Conservation (phyloP, 2,329 filamentous ascomycete genomes). For the Trichophyton simii region DNA sequence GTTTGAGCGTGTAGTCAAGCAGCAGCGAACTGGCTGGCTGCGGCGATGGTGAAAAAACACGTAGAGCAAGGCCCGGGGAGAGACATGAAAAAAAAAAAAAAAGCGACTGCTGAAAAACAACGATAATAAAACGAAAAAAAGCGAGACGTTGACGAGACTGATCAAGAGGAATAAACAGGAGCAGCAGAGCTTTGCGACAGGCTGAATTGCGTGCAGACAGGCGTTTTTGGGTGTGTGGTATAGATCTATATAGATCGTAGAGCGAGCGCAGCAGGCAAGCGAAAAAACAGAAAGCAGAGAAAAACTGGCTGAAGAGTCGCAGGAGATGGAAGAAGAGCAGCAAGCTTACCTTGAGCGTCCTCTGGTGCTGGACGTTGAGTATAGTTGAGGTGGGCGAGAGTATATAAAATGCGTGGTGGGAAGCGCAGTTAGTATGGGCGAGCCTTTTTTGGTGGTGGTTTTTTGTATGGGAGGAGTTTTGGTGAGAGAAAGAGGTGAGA, state of each 20-base stretch:
- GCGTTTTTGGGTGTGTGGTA: neutral
- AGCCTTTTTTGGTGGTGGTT: conserved; percentile 10
- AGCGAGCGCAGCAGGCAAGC: neutral
- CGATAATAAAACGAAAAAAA: neutral
- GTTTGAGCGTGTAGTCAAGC: neutral
- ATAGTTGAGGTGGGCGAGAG: conserved; percentile 15
- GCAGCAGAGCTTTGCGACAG: neutral
- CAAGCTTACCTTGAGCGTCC: neutral
- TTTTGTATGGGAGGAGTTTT: conserved; percentile 25
- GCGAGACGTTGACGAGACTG: neutral
- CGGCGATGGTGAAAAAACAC: too few relatives aligned
- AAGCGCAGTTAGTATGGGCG: conserved; percentile 14
- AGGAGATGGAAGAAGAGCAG: neutral
- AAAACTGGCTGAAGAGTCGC: neutral
- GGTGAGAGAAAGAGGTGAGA: conserved; percentile 13
- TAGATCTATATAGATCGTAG: neutral
- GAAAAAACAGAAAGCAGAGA: neutral
- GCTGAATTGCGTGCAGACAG: neutral
- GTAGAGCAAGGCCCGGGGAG: neutral
- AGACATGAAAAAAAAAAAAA: neutral
- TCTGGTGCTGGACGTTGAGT: conserved; percentile 17
- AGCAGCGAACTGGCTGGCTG: neutral
- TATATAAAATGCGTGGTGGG: conserved; percentile 16
- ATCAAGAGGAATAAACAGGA: neutral
- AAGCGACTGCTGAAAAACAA: neutral